These are phyloP conservation scores for Diplogelasinospora grovesii DNA, from an alignment of 495 filamentous ascomycete species.

Conservation along the genomic window DNA sequence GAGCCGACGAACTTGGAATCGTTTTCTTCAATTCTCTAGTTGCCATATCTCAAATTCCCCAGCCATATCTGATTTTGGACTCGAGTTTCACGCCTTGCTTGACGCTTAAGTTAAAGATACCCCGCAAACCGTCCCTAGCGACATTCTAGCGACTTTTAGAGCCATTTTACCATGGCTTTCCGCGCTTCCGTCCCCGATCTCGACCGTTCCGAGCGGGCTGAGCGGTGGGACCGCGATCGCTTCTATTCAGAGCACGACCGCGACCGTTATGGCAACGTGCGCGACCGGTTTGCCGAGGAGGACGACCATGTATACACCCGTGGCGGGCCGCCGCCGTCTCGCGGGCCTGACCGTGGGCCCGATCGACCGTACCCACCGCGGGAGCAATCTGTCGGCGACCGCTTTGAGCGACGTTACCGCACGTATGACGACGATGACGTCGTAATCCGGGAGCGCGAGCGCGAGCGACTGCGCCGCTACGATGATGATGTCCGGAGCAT, in stretches of 20 bases:
- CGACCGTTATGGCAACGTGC: slow-evolving; percentile 26
- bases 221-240: slow-evolving; percentile 40
- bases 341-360: too few species aligned
- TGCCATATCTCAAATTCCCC: too few species aligned
- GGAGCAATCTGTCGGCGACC: slow-evolving; percentile 27
- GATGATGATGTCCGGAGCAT: slow-evolving; percentile 30
- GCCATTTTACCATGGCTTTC: slow-evolving; percentile 24
- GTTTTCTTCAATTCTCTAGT: too few species aligned
- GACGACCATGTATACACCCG: slow-evolving; percentile 22
- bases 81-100: not conserved
- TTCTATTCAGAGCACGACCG: slow-evolving; percentile 29
- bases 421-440: slow-evolving; percentile 33
- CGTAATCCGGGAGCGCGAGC: slow-evolving; percentile 26
- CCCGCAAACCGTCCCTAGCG: too few species aligned
- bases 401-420: slow-evolving; percentile 21
- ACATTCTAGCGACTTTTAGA: too few species aligned
- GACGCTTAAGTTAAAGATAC: too few species aligned
- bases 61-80: too few species aligned
- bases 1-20: too few species aligned
- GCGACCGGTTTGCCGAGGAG: slow-evolving; percentile 26
- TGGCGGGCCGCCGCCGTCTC: slow-evolving; percentile 2
- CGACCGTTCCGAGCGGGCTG: slow-evolving; percentile 22
- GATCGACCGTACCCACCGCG: slow-evolving; percentile 16
- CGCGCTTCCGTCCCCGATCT: slow-evolving; percentile 31
- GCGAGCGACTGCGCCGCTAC: too few species aligned